Conservation (phyloP, 176 grass and related monocot genomes). For the Lolium rigidum region DNA sequence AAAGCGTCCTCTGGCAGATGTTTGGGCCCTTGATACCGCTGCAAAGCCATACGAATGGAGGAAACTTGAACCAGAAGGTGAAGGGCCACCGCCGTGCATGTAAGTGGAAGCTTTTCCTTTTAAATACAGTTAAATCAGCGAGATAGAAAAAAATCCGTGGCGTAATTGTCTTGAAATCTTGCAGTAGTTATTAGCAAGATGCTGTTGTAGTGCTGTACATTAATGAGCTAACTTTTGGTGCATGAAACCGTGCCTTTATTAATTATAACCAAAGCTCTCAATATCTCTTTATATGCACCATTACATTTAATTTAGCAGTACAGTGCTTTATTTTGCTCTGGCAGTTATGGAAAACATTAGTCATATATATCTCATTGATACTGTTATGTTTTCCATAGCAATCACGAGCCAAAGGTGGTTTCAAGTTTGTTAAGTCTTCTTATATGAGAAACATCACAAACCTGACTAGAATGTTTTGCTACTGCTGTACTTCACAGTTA, state of each 20-base stretch:
- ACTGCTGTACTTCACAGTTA: not conserved
- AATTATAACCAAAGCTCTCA: not conserved
- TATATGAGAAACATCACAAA: not conserved
- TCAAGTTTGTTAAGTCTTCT: conserved; percentile 26
- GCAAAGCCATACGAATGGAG: conserved; percentile 98
- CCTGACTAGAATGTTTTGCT: conserved; percentile 22
- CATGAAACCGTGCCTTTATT: conserved; percentile 15
- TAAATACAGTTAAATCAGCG: conserved; percentile 20
- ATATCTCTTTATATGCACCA: not conserved
- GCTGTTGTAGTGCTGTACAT: not conserved
- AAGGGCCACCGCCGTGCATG: conserved; percentile 98
- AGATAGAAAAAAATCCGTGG: conserved; percentile 21
- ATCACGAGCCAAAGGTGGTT: not conserved
- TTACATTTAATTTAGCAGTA: conserved; percentile 4
- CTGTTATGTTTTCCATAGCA: conserved; percentile 7
- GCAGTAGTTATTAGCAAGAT: conserved; percentile 23
- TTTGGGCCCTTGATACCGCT: conserved; percentile 97
- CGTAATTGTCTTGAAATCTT: conserved; percentile 9
- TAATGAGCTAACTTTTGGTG: conserved; percentile 30
- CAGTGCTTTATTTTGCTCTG: not conserved
- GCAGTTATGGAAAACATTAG: conserved; percentile 12
- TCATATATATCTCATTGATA: conserved; percentile 7
- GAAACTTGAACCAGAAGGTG: conserved; percentile 98
- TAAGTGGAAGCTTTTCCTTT: conserved; percentile 47
- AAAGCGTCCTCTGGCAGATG: conserved; percentile 90